Evolutionary conservation across 768 basidiomycete genomes (phyloP), one percentile per base, ranked within the genome.

Genomic region (Peribolospora baueri): DNA sequence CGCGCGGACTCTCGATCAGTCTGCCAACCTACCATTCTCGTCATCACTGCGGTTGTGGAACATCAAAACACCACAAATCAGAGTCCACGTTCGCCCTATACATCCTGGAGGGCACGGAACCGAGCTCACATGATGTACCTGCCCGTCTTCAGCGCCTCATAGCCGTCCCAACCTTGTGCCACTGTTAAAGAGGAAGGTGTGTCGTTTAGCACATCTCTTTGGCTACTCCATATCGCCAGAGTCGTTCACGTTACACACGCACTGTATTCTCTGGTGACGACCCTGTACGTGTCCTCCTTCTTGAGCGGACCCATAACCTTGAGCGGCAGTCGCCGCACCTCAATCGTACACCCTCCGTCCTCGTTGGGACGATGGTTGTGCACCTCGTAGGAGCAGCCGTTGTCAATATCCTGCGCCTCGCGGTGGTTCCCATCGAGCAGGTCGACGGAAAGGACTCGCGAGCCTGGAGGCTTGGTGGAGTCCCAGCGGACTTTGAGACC

Each of bases 401-500:
- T 63, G 39, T 65, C 63, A 5, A 67, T 57, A 39, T 40, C n/a
- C 11, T 36, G 9, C 40, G 13, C 47, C 48, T 36, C 5, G 25
- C 36, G 5, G 54, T 40, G n/a, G 50, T 46, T 47, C 40, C 47
- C 46, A 41, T 60, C 57, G 54, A 64, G 46, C 37, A 65, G 59
- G 43, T 67, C 60, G 25, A 91, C 71, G 3, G 80, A 80, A 36
- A 80, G 66, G 5, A 93, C 76, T 11, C 87, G 78, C 53, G 79
- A 70, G 11, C 80, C 79, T 0, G 83, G 75, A 1, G 76, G 74
- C 46, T 71, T 73, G 39, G 76, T 74, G 43, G 84, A 88, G 65
- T 93, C 86, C 87, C 86, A 90, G 13, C 76, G 74, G 7, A 90
- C 80, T 8, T 76, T 77, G 45, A 90, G 73, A 13, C 87, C 87